Base-by-base conservation (phyloP, 352 stramenopile genomes). In the Phytophthora pistaciae region DNA sequence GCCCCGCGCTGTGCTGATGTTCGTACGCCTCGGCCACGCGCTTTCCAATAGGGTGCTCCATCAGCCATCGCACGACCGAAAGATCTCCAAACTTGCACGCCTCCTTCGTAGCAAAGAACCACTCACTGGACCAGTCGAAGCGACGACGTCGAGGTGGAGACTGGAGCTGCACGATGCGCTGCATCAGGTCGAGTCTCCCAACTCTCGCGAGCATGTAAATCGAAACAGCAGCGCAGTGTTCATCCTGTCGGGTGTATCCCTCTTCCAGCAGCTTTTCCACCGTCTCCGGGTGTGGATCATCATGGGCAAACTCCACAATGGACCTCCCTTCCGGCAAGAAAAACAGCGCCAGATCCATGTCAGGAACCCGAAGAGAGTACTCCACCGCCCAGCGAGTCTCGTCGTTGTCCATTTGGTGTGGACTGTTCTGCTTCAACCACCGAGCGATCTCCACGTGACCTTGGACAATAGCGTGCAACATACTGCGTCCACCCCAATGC, bases 171-270 rank as follows among this genome's bases (percentile, higher is more conserved):
- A 49, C 11, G 50, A 68, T 61, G 10, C 53, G 61, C 1, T 68
- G 50, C 50, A 68, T 68, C 36, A 68, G 11, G 11, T 60, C 40
- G 11, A 61, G 53, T 23, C 38, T 68, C 18, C 50, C 60, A 11
- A 59, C 60, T 58, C 48, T 52, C 16, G 60, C 60, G 31, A 66
- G 49, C 59, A 66, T 66, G 31, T 59, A 66, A 10, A 66, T 58
- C 1, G 59, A 49, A 3, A 66, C 59, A 11, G 60, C 60, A 9
- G 53, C 53, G 31, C 31, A 59, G 1, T 46, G 27, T n/a, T 59
- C 53, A n/a, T 48, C 53, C 36, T 46, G 18, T n/a, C 53, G 53
- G 36, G 36, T 59, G 23, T 59, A 59, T 3, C 53, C 53, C 1
- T 14, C 60, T 31, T 59, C 48, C 31, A 66, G 21, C 33, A 66